Base-by-base conservation (phyloP, 2,329 filamentous ascomycete genomes). In the Huntiella omanensis region DNA sequence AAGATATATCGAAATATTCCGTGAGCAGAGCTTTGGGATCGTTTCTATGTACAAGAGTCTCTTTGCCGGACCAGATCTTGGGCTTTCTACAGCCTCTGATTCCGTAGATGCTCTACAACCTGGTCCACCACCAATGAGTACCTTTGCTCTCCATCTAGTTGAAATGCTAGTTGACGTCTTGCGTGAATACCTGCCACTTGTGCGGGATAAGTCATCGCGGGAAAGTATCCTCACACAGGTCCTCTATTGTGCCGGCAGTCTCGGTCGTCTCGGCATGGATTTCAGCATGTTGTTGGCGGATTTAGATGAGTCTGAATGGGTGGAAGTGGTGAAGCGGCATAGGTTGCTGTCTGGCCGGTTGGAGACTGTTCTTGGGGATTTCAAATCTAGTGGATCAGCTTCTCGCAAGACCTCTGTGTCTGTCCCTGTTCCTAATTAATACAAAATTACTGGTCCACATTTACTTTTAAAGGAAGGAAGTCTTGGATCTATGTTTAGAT, bases 21-120 rank as follows among this genome's bases (percentile, higher is more conserved):
- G 91, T 45, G 91, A 98, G 62, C 91, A 98, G 61, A 94, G 84
- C 58, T 98, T 98, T 60, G 83, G 80, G 38, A 93, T 96, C 50
- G 77, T 96, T 22, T 93, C 85, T 49, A 85, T 96, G 71, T 95
- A 92, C 61, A 83, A 80, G 55, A 91, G 81, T 55, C 85, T 96
- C 46, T 93, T 93, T 56, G 77, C 81, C 37, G 51, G 40, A n/a
- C 48, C 33, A 12, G 36, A 46, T 16, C 10, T 46, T 11, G 32
- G 19, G 42, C 17, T 48, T 4, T 35, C 36, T 3, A 22, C 41
- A 7, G 40, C 16, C 48, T 33, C 52, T 53, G 22, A 52, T 43
- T 33, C 50, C 10, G 50, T 55, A 4, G 62, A 70, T 53, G 63
- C 66, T 11, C 55, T 78, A n/a, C 63, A 67, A 42, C 72, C 74